These are phyloP conservation scores for Phytopythium oedochilum DNA, from an alignment of 352 stramenopile species.

Conservation along the genomic window DNA sequence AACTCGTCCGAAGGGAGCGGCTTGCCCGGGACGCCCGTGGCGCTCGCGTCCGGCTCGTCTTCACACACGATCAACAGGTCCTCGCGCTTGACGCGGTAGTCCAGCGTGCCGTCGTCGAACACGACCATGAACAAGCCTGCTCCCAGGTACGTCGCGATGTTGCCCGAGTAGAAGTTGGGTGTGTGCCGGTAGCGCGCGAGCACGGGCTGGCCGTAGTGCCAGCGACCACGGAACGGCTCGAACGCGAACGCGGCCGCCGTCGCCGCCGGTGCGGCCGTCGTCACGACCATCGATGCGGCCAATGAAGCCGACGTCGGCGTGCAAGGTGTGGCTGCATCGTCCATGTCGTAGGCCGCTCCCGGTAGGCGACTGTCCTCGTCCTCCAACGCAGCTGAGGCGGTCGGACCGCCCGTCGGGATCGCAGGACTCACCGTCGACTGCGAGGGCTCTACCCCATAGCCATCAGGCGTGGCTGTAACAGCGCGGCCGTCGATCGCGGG, in stretches of 20 bases:
- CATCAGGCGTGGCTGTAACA: background rate
- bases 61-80: slow-evolving; percentile 46
- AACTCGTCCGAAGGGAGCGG: background rate
- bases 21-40: background rate
- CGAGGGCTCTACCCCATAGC: background rate
- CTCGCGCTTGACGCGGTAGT: slow-evolving; percentile 63
- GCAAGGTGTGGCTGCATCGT: background rate
- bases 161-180: slow-evolving; percentile 74
- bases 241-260: slow-evolving; percentile 19
- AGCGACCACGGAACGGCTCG: slow-evolving; percentile 47
- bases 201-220: slow-evolving; percentile 56
- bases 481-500: background rate
- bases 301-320: background rate
- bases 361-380: background rate
- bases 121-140: slow-evolving; percentile 71
- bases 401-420: background rate
- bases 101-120: slow-evolving; percentile 69
- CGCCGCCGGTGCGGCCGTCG: background rate
- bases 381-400: background rate
- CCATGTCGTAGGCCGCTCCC: background rate
- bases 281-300: background rate
- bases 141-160: slow-evolving; percentile 72
- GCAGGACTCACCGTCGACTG: background rate
- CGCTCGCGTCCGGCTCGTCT: slow-evolving; percentile 3
- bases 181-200: slow-evolving; percentile 69